A percentile compares a stretch with the other conserved stretches of the same genome.
Evolutionary conservation across 2,329 filamentous ascomycete genomes (phyloP).

Genomic region (Botrytis pseudocinerea): DNA sequence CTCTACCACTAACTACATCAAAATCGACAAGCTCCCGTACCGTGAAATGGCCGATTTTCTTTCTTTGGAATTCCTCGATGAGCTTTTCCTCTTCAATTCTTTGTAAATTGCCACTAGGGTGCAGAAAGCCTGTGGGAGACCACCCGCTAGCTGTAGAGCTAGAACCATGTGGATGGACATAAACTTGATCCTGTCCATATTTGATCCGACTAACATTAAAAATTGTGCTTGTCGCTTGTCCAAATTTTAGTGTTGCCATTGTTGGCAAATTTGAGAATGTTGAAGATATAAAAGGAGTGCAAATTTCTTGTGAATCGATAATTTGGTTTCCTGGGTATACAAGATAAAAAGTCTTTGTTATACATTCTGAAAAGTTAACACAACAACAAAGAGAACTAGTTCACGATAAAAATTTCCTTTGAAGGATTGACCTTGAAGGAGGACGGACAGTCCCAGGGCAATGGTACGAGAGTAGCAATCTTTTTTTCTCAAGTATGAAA

Average conservation of each 20-base stretch:
- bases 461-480: not conserved
- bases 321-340: not conserved
- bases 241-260: not conserved
- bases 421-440: not conserved
- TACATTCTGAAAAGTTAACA: not conserved
- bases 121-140: slow-evolving; percentile 12
- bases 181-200: not conserved
- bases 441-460: not conserved
- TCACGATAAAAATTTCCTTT: not conserved
- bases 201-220: not conserved
- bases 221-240: not conserved
- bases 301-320: not conserved
- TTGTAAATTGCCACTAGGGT: not conserved
- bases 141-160: not conserved
- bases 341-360: not conserved
- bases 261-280: not conserved
- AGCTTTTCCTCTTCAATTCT: not conserved
- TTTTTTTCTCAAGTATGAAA: not conserved
- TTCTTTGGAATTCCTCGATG: slow-evolving; percentile 5
- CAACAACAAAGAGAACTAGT: not conserved
- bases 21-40: slow-evolving; percentile 19
- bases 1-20: slow-evolving; percentile 10
- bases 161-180: not conserved
- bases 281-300: not conserved
- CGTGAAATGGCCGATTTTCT: not conserved